Evolutionary conservation across 2,329 filamentous ascomycete species (phyloP), one percentile per base, ranked within the genome.

Genomic region (Diaporthe capsici): DNA sequence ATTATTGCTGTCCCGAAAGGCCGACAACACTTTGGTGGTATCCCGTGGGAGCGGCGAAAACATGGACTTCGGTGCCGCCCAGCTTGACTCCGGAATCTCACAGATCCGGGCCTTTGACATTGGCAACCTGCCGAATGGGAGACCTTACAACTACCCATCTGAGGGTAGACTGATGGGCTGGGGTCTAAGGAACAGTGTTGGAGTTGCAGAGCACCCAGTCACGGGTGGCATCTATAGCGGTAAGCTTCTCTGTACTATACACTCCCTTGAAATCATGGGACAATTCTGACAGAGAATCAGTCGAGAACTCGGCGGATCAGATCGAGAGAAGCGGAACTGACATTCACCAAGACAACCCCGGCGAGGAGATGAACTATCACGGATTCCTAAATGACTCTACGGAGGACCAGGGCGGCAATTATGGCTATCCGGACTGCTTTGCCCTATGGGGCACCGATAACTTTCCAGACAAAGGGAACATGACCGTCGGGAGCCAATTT

Each of bases 361-460:
- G 90, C 28, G 93, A 95, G 81, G 92, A 94, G 82, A 83, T 95
- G 82, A 94, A 95, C 82, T 94, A 89, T 81, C 90, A 93, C 78
- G 92, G 93, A 2, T 87, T 87, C 68, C 85, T 94, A 49, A 79
- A 83, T 76, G 80, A 82, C 20, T 79, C 82, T 13, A 78, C 78
- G 0, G 80, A 79, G 15, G 73, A 81, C 28, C 82, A 84, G 73
- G 86, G 85, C 22, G 83, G 82, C 4, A 94, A 94, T 82, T 93
- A 92, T 80, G 94, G 93, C 31, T 95, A 95, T 80, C 94, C 94
- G 2, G 83, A 87, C 61, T 95, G 94, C 84, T 93, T 91, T 79
- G 86, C 93, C 0, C 86, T 92, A 12, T 95, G 93, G 92, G 86
- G 89, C 75, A 87, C 89, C 0, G 80, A 84, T 20, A 80, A 83